phyloP scores from a whole-genome alignment of 75 land plant genomes.

The Azolla pinnata region DNA sequence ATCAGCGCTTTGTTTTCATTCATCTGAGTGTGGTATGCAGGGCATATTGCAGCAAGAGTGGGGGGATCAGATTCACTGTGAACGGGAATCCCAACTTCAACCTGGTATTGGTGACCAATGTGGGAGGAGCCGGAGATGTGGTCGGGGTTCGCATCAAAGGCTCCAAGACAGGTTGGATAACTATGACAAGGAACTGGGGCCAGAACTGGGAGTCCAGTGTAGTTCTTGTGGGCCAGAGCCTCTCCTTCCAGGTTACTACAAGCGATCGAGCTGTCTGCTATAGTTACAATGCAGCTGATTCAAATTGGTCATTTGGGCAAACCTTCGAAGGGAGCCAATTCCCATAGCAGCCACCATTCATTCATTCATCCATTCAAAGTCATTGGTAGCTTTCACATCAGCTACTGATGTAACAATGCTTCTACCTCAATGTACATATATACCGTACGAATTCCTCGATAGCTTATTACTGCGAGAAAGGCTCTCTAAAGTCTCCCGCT shows the following conservation, averaged over 20 bases:
- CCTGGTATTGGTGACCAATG: conserved; percentile 25
- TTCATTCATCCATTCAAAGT: no score
- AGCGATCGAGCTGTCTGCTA: conserved; percentile 11
- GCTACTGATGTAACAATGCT: no score
- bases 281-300: conserved; percentile 14
- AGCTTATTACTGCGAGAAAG: no score
- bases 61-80: conserved; percentile 26
- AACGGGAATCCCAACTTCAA: conserved; percentile 25
- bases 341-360: no score
- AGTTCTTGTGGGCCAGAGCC: conserved; percentile 16
- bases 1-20: no score
- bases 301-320: conserved; percentile 25
- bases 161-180: conserved; percentile 17
- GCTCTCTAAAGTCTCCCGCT: no score
- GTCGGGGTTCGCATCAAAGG: conserved; percentile 18
- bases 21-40: no score
- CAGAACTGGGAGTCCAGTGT: conserved; percentile 22
- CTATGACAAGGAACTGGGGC: conserved; percentile 31
- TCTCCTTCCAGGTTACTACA: conserved; percentile 20
- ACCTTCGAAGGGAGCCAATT: conserved; percentile 12
- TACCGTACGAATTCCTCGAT: no score
- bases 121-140: conserved; percentile 28
- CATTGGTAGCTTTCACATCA: no score
- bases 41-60: conserved; percentile 17
- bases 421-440: no score